phyloP scores from a whole-genome alignment of 306 rosid species.

The Lathyrus oleraceus region DNA sequence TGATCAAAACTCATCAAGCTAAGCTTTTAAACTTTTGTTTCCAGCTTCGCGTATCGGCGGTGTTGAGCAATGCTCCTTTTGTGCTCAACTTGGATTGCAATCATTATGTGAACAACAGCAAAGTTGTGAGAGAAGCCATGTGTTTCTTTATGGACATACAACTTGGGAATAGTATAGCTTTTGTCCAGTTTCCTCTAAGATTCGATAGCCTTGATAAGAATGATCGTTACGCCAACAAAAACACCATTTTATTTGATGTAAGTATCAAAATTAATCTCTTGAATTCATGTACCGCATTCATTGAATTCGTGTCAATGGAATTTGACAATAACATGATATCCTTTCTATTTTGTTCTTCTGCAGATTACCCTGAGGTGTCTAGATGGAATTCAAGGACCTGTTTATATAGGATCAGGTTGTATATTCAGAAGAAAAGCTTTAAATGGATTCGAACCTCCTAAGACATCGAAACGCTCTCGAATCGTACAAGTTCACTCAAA shows the following conservation, averaged over 20 bases:
- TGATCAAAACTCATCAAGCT: neutral
- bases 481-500: slow-evolving; percentile 66
- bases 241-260: slow-evolving; percentile 90
- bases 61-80: slow-evolving; percentile 89
- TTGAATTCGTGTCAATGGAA: neutral
- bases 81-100: slow-evolving; percentile 95
- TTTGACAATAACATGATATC: neutral
- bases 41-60: slow-evolving; percentile 92
- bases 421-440: slow-evolving; percentile 89
- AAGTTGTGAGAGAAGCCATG: slow-evolving; percentile 84
- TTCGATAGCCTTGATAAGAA: slow-evolving; percentile 85
- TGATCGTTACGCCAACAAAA: slow-evolving; percentile 94
- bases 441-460: slow-evolving; percentile 78
- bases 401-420: slow-evolving; percentile 86
- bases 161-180: slow-evolving; percentile 74
- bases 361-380: slow-evolving; percentile 90
- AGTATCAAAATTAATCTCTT: slow-evolving; percentile 18
- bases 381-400: slow-evolving; percentile 98
- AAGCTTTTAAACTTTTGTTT: slow-evolving; percentile 16
- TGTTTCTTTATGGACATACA: slow-evolving; percentile 96
- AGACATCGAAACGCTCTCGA: slow-evolving; percentile 74
- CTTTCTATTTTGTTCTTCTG: slow-evolving; percentile 22
- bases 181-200: slow-evolving; percentile 92
- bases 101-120: slow-evolving; percentile 89
- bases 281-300: neutral